A percentile compares a stretch with the other conserved stretches of the same genome.
These are phyloP conservation scores for Marasmius tenuissimus DNA, from an alignment of 1,284 basidiomycete genomes.

Conservation along the genomic window DNA sequence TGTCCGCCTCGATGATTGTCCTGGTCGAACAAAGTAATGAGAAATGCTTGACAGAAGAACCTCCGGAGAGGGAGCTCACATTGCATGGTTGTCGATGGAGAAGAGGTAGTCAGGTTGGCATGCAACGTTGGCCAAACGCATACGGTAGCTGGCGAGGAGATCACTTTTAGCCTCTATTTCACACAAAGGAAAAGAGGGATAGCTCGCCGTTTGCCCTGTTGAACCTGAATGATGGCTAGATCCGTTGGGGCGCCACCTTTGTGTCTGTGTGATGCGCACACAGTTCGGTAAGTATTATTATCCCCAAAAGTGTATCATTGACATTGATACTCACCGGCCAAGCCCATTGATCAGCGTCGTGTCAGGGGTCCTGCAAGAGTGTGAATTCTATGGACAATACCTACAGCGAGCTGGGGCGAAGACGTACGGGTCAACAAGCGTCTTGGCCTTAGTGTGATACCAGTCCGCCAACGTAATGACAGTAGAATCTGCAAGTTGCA, in stretches of 20 bases:
- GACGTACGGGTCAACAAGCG: not conserved
- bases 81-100: conserved; percentile 39
- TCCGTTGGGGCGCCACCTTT: conserved; percentile 19
- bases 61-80: conserved; percentile 23
- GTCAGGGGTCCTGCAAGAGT: conserved; percentile 21
- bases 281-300: not conserved
- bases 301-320: not conserved
- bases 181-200: too few relatives aligned
- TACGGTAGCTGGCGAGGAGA: conserved; percentile 25
- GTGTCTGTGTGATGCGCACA: not conserved
- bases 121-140: conserved; percentile 33
- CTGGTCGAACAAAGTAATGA: not conserved
- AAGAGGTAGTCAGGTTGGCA: conserved; percentile 37
- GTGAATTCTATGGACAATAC: not conserved
- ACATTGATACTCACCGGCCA: conserved; percentile 30
- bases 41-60: too few relatives aligned
- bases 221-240: conserved; percentile 28
- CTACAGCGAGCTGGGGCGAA: not conserved
- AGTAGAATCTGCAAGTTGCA: conserved; percentile 27
- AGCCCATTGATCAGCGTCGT: conserved; percentile 39
- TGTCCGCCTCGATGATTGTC: conserved; percentile 54
- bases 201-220: conserved; percentile 26
- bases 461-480: conserved; percentile 40
- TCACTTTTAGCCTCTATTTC: not conserved
- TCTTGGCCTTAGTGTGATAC: conserved; percentile 15